phyloP scores from a whole-genome alignment of 108 stramenopile species.

The Ochromonas danica region DNA sequence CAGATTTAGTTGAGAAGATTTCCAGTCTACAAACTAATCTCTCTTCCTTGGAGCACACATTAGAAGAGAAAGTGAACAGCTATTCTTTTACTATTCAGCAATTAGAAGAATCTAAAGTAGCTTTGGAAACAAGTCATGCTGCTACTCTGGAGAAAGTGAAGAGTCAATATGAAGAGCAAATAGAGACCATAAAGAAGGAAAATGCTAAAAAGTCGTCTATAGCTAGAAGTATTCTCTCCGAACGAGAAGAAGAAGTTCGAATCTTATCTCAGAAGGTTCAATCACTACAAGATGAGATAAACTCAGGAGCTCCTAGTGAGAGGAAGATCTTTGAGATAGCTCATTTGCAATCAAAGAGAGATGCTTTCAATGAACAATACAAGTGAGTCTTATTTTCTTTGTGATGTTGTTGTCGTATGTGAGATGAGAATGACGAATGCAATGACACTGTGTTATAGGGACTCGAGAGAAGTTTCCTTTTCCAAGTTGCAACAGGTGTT shows the following conservation, averaged over 20 bases:
- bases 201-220: slow-evolving; percentile 7
- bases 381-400: background rate
- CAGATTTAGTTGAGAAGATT: slow-evolving; percentile 1
- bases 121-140: too few species aligned
- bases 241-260: slow-evolving; percentile 36
- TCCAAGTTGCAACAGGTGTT: slow-evolving; percentile 5
- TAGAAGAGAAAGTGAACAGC: background rate
- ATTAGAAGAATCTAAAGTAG: background rate
- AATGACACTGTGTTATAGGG: background rate
- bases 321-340: slow-evolving; percentile 31
- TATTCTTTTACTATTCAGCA: too few species aligned
- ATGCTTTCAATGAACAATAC: slow-evolving; percentile 1
- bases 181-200: slow-evolving; percentile 3
- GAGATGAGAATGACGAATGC: background rate
- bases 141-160: too few species aligned
- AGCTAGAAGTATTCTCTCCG: background rate
- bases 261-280: slow-evolving; percentile 12
- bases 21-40: background rate
- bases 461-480: slow-evolving; percentile 28
- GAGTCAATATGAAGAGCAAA: background rate
- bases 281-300: slow-evolving; percentile 28
- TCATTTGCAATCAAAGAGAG: slow-evolving; percentile 11
- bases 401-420: background rate
- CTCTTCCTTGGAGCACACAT: background rate
- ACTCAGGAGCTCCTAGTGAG: slow-evolving; percentile 23